Evolutionary conservation across 352 stramenopile genomes (phyloP).

Genomic region (Aphanomyces astaci): DNA sequence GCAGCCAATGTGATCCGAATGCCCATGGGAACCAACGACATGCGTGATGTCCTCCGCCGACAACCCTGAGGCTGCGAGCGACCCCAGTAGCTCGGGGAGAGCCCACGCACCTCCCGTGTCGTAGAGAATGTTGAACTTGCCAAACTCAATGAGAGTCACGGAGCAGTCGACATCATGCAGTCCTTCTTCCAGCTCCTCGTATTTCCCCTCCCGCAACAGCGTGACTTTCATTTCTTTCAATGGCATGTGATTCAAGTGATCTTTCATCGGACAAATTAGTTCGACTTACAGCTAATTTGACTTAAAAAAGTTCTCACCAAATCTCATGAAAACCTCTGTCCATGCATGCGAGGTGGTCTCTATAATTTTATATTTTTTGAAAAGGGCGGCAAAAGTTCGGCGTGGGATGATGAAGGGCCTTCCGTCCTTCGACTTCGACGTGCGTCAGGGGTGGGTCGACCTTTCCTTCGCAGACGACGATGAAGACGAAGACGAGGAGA

Average conservation of each 20-base stretch:
- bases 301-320: neutral
- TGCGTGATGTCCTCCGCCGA: neutral
- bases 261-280: neutral
- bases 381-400: neutral
- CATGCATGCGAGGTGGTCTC: neutral
- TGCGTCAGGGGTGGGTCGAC: conserved; percentile 7
- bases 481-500: conserved; percentile 9
- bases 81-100: neutral
- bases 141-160: conserved; percentile 12
- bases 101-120: conserved; percentile 17
- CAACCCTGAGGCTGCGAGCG: neutral
- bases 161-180: conserved; percentile 10
- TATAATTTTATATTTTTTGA: neutral
- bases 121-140: conserved; percentile 11
- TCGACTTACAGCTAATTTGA: neutral
- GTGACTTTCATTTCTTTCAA: conserved; percentile 1
- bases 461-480: conserved; percentile 9
- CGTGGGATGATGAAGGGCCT: neutral
- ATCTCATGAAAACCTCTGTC: neutral
- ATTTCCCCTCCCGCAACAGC: neutral
- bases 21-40: conserved; percentile 15
- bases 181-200: neutral
- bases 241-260: neutral
- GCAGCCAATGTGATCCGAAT: conserved; percentile 18
- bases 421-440: conserved; percentile 8